Evolutionary conservation across 2,329 filamentous ascomycete species (phyloP).

Genomic region (Drechslerella coelobrocha): DNA sequence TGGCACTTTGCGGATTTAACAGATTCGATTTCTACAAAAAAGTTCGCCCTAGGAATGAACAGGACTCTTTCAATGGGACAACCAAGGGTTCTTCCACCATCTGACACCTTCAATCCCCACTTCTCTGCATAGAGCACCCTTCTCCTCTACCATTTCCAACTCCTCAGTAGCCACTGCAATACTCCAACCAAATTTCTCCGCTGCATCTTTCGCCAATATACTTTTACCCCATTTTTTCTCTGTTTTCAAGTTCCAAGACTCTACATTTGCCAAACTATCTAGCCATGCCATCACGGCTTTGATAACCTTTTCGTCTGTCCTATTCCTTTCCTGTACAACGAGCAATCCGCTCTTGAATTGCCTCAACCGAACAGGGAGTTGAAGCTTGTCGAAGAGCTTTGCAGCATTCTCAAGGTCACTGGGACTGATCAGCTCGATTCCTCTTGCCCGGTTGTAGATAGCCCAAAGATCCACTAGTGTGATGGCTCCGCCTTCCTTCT

Average conservation of each 20-base stretch:
- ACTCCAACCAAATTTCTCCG: constrained; percentile 93
- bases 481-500: constrained; percentile 83
- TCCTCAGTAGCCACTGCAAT: constrained; percentile 95
- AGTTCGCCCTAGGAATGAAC: constrained; percentile 56
- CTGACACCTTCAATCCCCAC: constrained; percentile 87
- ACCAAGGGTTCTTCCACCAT: constrained; percentile 80
- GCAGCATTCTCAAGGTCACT: constrained; percentile 90
- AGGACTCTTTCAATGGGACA: background rate
- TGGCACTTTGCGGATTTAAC: background rate
- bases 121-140: constrained; percentile 84
- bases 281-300: constrained; percentile 67
- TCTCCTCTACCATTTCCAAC: constrained; percentile 95
- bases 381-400: constrained; percentile 83
- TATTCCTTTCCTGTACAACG: constrained; percentile 85
- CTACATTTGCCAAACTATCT: constrained; percentile 13
- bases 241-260: background rate
- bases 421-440: constrained; percentile 91
- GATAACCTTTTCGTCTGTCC: constrained; percentile 90
- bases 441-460: constrained; percentile 89
- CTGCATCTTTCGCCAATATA: constrained; percentile 86
- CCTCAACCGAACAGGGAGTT: constrained; percentile 82
- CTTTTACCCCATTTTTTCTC: constrained; percentile 78
- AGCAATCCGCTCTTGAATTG: constrained; percentile 93
- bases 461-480: constrained; percentile 91
- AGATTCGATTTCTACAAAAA: background rate